Evolutionary conservation across 2,329 filamentous ascomycete species (phyloP).

Genomic region (Phyllosticta ampelicida): DNA sequence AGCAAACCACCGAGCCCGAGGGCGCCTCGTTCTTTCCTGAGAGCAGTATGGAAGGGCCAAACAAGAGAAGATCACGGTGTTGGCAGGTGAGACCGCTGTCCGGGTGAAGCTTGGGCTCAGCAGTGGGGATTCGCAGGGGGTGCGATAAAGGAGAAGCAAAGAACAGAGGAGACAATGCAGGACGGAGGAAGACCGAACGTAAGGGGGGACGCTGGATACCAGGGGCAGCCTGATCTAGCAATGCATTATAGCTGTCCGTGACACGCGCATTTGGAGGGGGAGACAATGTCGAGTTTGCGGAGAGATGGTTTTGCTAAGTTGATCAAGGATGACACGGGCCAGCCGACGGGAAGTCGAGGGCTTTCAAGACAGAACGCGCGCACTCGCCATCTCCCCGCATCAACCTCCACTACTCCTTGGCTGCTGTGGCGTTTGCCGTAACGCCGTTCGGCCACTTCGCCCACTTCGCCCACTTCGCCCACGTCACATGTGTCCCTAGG

Average conservation of each 20-base stretch:
- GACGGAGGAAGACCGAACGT: not conserved
- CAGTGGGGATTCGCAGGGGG: constrained; percentile 1
- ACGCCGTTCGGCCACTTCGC: not conserved
- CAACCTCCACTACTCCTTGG: not conserved
- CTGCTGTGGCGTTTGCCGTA: not conserved
- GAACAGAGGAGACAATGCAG: not conserved
- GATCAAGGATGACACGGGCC: not conserved
- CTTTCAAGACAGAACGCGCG: not conserved
- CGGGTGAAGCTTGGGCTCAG: not conserved
- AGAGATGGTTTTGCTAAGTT: not conserved
- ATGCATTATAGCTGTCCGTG: not conserved
- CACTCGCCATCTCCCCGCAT: not conserved
- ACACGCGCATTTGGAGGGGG: not conserved
- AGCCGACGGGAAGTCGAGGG: not conserved
- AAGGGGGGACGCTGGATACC: not conserved
- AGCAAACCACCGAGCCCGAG: constrained; percentile 2
- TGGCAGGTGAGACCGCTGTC: constrained; percentile 5
- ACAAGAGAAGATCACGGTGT: constrained; percentile 1
- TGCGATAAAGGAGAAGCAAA: not conserved
- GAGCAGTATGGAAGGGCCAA: not conserved
- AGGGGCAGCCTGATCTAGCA: not conserved
- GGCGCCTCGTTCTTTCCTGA: not conserved
- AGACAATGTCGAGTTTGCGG: not conserved
- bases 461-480: not conserved
- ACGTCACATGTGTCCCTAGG: not conserved